Conservation (phyloP, 352 stramenopile genomes). For the Thalassiosira livingstoniorum region DNA sequence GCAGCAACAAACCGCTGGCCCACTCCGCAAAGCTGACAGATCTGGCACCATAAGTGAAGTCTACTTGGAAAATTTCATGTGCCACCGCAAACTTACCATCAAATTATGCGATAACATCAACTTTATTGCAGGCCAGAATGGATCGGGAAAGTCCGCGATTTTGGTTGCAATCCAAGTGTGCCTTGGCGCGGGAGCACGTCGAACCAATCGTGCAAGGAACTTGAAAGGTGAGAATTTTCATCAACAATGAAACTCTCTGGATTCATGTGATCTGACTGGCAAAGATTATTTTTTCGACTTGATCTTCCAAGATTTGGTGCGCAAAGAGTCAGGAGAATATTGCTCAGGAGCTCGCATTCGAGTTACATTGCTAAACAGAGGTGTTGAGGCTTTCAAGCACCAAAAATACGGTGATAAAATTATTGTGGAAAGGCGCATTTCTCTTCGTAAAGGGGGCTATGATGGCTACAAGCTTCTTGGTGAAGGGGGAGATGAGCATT, state of each 20-base stretch:
- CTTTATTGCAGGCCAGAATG: conserved; percentile 94
- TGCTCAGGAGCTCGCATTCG: conserved; percentile 85
- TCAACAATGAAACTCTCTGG: too few species aligned
- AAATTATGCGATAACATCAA: conserved; percentile 89
- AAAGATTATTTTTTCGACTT: too few species aligned
- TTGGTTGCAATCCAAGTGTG: conserved; percentile 98
- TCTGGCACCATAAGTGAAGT: conserved; percentile 95
- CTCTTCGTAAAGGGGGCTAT: conserved; percentile 69
- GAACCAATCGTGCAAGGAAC: conserved; percentile 94
- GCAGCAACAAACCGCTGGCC: too few species aligned
- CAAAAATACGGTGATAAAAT: conserved; percentile 94
- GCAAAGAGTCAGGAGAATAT: conserved; percentile 88
- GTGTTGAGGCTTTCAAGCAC: conserved; percentile 90
- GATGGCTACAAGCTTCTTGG: conserved; percentile 85
- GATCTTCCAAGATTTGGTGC: conserved; percentile 96
- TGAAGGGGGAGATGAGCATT: conserved; percentile 79
- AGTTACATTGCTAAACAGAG: conserved; percentile 93
- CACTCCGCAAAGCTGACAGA: conserved; percentile 84
- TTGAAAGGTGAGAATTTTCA: too few species aligned
- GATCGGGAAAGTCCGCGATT: conserved; percentile 96
- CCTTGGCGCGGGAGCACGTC: conserved; percentile 91
- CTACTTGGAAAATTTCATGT: conserved; percentile 99
- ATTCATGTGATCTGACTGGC: too few species aligned
- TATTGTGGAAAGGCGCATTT: conserved; percentile 92
- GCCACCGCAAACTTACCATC: conserved; percentile 92